Evolutionary conservation across 73 alveolate genomes (phyloP).

Genomic region (Tetrahymena malaccensis): DNA sequence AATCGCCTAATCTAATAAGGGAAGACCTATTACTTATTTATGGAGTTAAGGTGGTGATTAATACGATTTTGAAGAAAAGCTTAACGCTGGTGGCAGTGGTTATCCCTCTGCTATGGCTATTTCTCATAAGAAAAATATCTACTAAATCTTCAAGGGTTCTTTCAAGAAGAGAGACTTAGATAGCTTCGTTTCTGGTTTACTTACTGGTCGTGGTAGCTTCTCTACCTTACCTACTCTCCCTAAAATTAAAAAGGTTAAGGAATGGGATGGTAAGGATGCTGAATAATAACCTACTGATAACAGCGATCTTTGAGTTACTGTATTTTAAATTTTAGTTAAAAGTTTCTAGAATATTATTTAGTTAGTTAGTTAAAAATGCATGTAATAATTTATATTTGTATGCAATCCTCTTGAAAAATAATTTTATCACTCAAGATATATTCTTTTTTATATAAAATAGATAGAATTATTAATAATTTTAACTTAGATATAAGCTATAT

Average conservation of each 20-base stretch:
- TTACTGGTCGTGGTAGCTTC: slow-evolving; percentile 52
- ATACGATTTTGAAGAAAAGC: slow-evolving; percentile 72
- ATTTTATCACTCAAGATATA: background rate
- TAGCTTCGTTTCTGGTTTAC: slow-evolving; percentile 38
- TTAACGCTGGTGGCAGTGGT: slow-evolving; percentile 74
- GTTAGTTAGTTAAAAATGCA: background rate
- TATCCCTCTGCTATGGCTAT: slow-evolving; percentile 89
- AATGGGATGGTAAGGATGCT: slow-evolving; percentile 70
- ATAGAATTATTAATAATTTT: no score
- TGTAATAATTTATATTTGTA: background rate
- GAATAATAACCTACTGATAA: slow-evolving; percentile 19
- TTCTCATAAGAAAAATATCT: slow-evolving; percentile 23
- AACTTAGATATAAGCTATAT: no score
- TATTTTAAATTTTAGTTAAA: background rate
- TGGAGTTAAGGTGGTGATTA: slow-evolving; percentile 94
- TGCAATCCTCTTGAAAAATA: background rate
- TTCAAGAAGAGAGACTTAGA: slow-evolving; percentile 30
- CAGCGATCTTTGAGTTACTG: background rate
- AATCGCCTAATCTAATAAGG: slow-evolving; percentile 66
- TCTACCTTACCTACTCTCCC: slow-evolving; percentile 37
- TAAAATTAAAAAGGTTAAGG: slow-evolving; percentile 43
- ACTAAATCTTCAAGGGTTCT: slow-evolving; percentile 34
- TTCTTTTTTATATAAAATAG: no score
- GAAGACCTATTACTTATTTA: slow-evolving; percentile 77
- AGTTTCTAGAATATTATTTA: background rate